A percentile compares a stretch with the other conserved stretches of the same genome.
Conservation (phyloP, 352 stramenopile species). For the Phytophthora citrophthora region DNA sequence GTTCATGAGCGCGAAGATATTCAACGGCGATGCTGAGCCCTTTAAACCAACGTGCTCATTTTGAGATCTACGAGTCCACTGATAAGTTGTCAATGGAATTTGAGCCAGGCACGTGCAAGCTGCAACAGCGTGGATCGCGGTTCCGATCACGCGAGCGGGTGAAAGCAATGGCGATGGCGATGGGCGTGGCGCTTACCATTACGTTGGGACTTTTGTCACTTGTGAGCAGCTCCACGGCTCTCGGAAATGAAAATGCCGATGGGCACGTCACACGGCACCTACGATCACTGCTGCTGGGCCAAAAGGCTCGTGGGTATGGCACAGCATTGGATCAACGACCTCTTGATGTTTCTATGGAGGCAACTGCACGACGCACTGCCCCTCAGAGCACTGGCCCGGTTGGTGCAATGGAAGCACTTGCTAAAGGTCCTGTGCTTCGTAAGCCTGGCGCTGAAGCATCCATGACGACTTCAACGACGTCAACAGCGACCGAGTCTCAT, state of each 20-base stretch:
- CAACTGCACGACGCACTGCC: not conserved
- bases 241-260: not conserved
- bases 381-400: too few relatives aligned
- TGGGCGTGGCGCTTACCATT: conserved; percentile 21
- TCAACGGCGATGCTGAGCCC: too few relatives aligned
- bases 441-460: too few relatives aligned
- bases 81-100: too few relatives aligned
- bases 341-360: not conserved
- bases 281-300: conserved; percentile 1
- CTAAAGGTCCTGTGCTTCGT: too few relatives aligned
- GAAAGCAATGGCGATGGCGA: conserved; percentile 14
- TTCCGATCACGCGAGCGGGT: conserved; percentile 7
- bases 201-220: conserved; percentile 25
- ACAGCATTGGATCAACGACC: conserved; percentile 5
- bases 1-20: too few relatives aligned
- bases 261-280: conserved; percentile 10
- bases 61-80: too few relatives aligned
- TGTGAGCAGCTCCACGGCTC: conserved; percentile 1
- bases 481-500: too few relatives aligned
- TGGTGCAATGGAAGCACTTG: too few relatives aligned
- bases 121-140: not conserved
- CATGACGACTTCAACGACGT: too few relatives aligned
- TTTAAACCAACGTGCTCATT: too few relatives aligned
- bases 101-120: not conserved
- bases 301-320: not conserved